phyloP scores from a whole-genome alignment of 2,329 filamentous ascomycete species.

The Exophiala oligosperma region DNA sequence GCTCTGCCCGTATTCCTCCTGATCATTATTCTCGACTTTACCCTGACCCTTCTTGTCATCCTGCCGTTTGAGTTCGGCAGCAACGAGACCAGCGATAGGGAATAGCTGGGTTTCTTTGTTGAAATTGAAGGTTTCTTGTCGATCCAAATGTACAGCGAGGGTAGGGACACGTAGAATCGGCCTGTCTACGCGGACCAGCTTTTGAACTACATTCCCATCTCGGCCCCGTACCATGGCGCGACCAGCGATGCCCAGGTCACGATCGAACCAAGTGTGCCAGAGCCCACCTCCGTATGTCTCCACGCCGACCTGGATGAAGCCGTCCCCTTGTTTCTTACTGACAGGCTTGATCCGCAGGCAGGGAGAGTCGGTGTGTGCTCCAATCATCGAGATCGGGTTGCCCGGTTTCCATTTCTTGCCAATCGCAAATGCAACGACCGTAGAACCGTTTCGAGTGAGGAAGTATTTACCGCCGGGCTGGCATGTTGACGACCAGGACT shows the following conservation, averaged over 20 bases:
- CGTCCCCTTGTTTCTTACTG: conserved; percentile 81
- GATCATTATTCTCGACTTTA: conserved; percentile 43
- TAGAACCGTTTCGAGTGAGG: conserved; percentile 88
- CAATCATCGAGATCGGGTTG: conserved; percentile 88
- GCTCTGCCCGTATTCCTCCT: conserved; percentile 41
- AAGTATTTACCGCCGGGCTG: conserved; percentile 93
- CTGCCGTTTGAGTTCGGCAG: conserved; percentile 82
- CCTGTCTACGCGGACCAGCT: conserved; percentile 84
- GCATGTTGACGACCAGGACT: conserved; percentile 79
- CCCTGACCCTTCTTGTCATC: conserved; percentile 36
- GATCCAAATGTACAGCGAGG: conserved; percentile 89
- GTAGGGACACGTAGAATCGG: conserved; percentile 92
- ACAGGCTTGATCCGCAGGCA: conserved; percentile 91
- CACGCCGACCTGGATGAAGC: conserved; percentile 91
- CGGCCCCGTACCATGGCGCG: conserved; percentile 76
- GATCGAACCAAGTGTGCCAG: conserved; percentile 98
- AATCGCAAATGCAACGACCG: conserved; percentile 88
- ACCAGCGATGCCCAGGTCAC: conserved; percentile 87
- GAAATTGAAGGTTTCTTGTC: conserved; percentile 80
- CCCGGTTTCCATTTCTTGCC: conserved; percentile 89
- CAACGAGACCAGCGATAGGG: conserved; percentile 84
- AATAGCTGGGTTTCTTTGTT: conserved; percentile 98
- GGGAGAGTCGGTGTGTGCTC: conserved; percentile 93
- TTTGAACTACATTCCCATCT: conserved; percentile 74
- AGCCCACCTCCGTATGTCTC: conserved; percentile 96